Conservation (phyloP, 2,329 filamentous ascomycete species). For the Phyllosticta citrichinensis region DNA sequence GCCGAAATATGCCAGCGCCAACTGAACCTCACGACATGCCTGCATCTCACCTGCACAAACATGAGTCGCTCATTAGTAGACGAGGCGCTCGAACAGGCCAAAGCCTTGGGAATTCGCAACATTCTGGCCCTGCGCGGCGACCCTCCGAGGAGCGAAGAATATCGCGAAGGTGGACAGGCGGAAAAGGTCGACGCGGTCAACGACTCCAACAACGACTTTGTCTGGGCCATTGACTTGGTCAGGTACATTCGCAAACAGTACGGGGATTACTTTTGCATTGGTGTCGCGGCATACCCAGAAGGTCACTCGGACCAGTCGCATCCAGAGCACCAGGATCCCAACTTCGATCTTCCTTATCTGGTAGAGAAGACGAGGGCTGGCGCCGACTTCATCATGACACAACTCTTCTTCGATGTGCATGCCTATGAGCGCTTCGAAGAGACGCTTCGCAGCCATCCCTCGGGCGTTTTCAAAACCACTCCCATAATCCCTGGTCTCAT, state of each 20-base stretch:
- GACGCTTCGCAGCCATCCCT: slow-evolving; percentile 66
- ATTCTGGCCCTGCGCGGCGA: slow-evolving; percentile 88
- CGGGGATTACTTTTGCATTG: slow-evolving; percentile 92
- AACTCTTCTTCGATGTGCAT: slow-evolving; percentile 85
- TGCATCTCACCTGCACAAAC: slow-evolving; percentile 96
- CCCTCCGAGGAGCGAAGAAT: slow-evolving; percentile 81
- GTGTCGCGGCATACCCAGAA: slow-evolving; percentile 90
- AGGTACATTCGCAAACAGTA: slow-evolving; percentile 76
- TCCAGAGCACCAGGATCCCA: slow-evolving; percentile 61
- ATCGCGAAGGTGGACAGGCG: slow-evolving; percentile 42
- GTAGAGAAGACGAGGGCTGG: slow-evolving; percentile 86
- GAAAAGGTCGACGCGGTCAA: slow-evolving; percentile 51
- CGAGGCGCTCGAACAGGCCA: slow-evolving; percentile 80
- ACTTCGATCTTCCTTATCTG: slow-evolving; percentile 69
- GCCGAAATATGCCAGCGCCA: slow-evolving; percentile 93
- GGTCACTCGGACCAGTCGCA: slow-evolving; percentile 88
- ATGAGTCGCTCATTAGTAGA: slow-evolving; percentile 85
- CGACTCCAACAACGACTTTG: slow-evolving; percentile 65
- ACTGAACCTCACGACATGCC: slow-evolving; percentile 82
- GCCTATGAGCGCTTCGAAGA: slow-evolving; percentile 75
- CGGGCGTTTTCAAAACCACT: slow-evolving; percentile 73
- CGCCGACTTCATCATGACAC: slow-evolving; percentile 97
- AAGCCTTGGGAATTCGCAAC: slow-evolving; percentile 82
- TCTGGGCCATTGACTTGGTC: slow-evolving; percentile 81
- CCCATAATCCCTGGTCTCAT: slow-evolving; percentile 91